Evolutionary conservation across 2,329 filamentous ascomycete species (phyloP), one percentile per base, ranked within the genome.

Genomic region (Microcyclosporella mali): DNA sequence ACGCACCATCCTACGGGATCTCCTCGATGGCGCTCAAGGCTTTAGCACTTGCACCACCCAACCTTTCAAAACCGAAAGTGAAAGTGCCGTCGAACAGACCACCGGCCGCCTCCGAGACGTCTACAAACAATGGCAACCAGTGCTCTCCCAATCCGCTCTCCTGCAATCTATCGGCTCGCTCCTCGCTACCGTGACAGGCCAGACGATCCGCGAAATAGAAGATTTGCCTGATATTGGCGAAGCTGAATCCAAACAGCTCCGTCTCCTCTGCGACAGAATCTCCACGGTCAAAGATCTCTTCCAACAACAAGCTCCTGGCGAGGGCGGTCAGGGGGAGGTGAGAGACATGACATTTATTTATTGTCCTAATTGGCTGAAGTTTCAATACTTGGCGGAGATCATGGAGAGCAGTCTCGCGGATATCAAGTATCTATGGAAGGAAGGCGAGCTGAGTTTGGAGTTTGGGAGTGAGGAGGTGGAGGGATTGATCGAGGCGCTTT

Each of bases 191-290:
- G 69, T 77, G 3, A 72, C 77, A 15, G 68, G 69, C 31, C 81
- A 81, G 56, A 72, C 82, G 38, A 77, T 81, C 45, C 66, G 73
- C 33, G 79, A 82, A 33, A 70, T 83, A 14, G 73, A 80, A 57
- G 79, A 83, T 45, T 68, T 82, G 55, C 68, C 74, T 19, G 79
- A 82, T 54, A 83, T 83, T 46, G 77, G 77, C 8, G 79, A 81
- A 45, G 70, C 76, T 21, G 78, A 83, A 54, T 80, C 75, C 1
- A 73, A 74, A 52, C 72, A 73, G 48, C 66, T 83, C n/a, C 72
- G 76, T 18, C 58, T 60, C 3, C 77, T 79, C 52, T 79, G 75
- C 61, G 73, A 73, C 39, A 69, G 70, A 33, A 63, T 82, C 6
- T 70, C 74, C 9, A 66, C 68, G n/a, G 63, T 81, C 12, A 74